A percentile compares a stretch with the other conserved stretches of the same genome.
phyloP scores from a whole-genome alignment of 345 rosid genomes.

The Acer campestre region DNA sequence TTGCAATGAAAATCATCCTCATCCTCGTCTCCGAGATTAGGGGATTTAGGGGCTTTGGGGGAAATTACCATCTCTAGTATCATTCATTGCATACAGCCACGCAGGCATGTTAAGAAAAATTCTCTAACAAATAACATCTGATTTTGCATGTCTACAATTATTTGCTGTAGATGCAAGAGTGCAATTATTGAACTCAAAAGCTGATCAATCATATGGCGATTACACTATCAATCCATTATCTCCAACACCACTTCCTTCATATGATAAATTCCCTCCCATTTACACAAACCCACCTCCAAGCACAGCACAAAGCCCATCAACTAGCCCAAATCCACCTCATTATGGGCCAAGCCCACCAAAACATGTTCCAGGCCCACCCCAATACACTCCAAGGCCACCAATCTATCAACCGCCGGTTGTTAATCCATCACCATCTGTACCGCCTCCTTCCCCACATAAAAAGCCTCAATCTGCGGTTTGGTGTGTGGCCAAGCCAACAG shows the following conservation, averaged over 20 bases:
- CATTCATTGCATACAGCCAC: neutral
- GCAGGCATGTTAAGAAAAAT: neutral
- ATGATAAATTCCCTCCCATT: constrained; percentile 13
- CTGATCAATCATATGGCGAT: constrained; percentile 6
- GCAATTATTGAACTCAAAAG: neutral
- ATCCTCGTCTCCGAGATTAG: too few species aligned
- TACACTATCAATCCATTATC: constrained; percentile 11
- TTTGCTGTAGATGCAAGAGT: constrained; percentile 35
- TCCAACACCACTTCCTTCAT: constrained; percentile 29
- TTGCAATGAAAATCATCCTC: too few species aligned
- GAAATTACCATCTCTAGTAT: too few species aligned
- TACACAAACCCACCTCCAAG: constrained; percentile 27
- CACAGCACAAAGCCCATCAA: constrained; percentile 16
- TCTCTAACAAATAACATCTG: neutral
- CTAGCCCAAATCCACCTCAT: constrained; percentile 18
- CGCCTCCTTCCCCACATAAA: constrained; percentile 24
- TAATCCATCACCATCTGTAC: constrained; percentile 11
- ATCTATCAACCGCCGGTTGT: neutral
- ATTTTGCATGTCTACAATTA: neutral
- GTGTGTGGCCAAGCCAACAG: constrained; percentile 54
- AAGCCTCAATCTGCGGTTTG: constrained; percentile 25
- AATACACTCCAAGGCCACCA: constrained; percentile 21
- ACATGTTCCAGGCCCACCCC: constrained; percentile 21
- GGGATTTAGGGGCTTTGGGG: too few species aligned
- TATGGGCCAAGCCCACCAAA: constrained; percentile 16